Base-by-base conservation (phyloP, 208 protist genomes). In the Acanthamoeba healyi region DNA sequence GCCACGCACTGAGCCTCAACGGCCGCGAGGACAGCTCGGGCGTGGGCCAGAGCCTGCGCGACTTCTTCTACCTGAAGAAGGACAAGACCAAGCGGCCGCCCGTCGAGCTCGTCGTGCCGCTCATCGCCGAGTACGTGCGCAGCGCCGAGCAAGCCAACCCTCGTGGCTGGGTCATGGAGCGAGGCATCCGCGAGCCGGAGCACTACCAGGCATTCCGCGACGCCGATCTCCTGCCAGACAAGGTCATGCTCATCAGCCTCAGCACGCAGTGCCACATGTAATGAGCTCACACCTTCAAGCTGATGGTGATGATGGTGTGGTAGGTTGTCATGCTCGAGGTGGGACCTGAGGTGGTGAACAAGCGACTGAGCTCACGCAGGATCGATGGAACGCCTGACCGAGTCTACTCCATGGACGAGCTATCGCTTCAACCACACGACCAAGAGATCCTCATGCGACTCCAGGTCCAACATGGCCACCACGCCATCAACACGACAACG, bases 41-140 rank as follows among this genome's bases (percentile, higher is more conserved):
- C 14, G 24, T 72, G 32, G 84, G 56, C n/a, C 84, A 72, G 54
- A 91, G 70, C 32, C 42, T 92, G 56, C 24, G 46, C n/a, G 36
- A 92, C 58, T 92, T 92, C 40, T 92, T 92, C 86, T 92, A 77
- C 63, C 86, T 74, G 26, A 74, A 77, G 32, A 92, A 92, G 86
- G 86, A 92, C 86, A 70, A 74, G 63, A 67, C 24, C 34, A n/a
- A 46, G 40, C 86, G 84, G 0, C 84, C 84, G 38, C 86, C 86
- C 12, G 54, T 92, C 9, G 86, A 92, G 58, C 42, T 91, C 26
- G 54, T 91, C 19, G 61, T 91, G 51, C 84, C 84, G 34, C 56
- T 91, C 56, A 91, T 91, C 34, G 61, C 34, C 0, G 61, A 70
- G 84, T 29, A 91, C 36, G 56, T 91, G 56, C 32, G 61, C 6